A percentile compares a stretch with the other conserved stretches of the same genome.
Evolutionary conservation across 371 early-diverging fungal genomes (phyloP).

Genomic region (Apophysomyces sp.): DNA sequence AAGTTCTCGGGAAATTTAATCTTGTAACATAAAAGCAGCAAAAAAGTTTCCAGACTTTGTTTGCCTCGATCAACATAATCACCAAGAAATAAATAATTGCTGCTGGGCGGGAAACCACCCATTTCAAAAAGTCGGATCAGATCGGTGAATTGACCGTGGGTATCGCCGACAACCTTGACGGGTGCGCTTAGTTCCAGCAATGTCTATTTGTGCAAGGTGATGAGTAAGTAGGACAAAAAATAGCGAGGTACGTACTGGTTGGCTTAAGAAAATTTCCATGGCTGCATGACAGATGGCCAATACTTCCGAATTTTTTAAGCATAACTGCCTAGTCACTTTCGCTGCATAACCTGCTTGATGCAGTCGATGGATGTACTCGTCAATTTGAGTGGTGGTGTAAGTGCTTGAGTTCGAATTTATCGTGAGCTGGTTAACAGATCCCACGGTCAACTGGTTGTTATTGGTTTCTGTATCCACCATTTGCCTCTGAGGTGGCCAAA

Average conservation of each 20-base stretch:
- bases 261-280: conserved; percentile 86
- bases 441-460: conserved; percentile 22
- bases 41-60: conserved; percentile 94
- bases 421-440: conserved; percentile 31
- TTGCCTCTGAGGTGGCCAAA: conserved; percentile 30
- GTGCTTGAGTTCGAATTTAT: conserved; percentile 18
- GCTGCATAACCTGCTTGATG: conserved; percentile 70
- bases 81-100: conserved; percentile 92
- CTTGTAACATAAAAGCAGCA: conserved; percentile 93
- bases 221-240: not conserved
- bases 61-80: conserved; percentile 99
- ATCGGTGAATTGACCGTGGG: conserved; percentile 95
- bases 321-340: conserved; percentile 66
- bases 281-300: conserved; percentile 80
- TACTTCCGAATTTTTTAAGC: conserved; percentile 82
- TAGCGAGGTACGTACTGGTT: conserved; percentile 60
- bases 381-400: conserved; percentile 53
- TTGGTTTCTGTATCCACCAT: conserved; percentile 17
- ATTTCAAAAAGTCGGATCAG: conserved; percentile 88
- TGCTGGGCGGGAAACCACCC: conserved; percentile 87
- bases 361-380: conserved; percentile 80
- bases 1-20: conserved; percentile 96
- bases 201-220: conserved; percentile 29
- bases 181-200: conserved; percentile 93
- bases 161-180: conserved; percentile 94